These are phyloP conservation scores for Backusella australiensis DNA, from an alignment of 192 early-diverging fungal genomes.

Conservation along the genomic window DNA sequence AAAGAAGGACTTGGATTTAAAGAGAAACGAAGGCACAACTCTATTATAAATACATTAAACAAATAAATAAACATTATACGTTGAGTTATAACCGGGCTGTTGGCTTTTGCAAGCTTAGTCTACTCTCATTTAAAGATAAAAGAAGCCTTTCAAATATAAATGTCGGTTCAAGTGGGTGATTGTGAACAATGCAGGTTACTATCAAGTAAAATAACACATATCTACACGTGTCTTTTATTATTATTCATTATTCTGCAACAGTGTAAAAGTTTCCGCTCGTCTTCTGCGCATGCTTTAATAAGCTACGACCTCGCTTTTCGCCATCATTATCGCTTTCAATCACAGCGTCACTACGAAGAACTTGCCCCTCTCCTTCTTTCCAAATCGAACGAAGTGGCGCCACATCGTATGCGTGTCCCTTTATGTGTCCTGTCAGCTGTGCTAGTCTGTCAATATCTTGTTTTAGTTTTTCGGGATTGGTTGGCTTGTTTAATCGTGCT, in stretches of 20 bases:
- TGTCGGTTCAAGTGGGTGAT: no score
- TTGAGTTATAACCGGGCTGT: no score
- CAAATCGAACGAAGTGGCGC: conserved; percentile 32
- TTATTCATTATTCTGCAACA: not conserved
- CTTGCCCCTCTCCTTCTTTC: conserved; percentile 13
- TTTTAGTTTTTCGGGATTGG: conserved; percentile 14
- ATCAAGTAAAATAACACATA: no score
- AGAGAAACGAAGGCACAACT: conserved; percentile 15
- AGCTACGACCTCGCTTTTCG: not conserved
- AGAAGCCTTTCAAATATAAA: no score
- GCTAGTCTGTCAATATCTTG: conserved; percentile 33
- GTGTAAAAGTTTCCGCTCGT: conserved; percentile 31
- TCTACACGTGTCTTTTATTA: not conserved
- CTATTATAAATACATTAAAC: conserved; percentile 8
- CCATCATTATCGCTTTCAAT: not conserved
- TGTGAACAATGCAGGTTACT: no score
- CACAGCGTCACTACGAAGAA: conserved; percentile 2
- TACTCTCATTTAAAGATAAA: no score
- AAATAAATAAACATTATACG: not conserved
- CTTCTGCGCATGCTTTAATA: conserved; percentile 20
- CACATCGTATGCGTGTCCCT: conserved; percentile 10
- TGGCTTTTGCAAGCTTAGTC: no score
- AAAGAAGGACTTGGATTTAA: conserved; percentile 56
- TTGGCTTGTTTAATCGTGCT: not conserved
- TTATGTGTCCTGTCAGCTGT: conserved; percentile 30